phyloP scores from a whole-genome alignment of 495 filamentous ascomycete genomes.

The Sabuloglossum arenarium region DNA sequence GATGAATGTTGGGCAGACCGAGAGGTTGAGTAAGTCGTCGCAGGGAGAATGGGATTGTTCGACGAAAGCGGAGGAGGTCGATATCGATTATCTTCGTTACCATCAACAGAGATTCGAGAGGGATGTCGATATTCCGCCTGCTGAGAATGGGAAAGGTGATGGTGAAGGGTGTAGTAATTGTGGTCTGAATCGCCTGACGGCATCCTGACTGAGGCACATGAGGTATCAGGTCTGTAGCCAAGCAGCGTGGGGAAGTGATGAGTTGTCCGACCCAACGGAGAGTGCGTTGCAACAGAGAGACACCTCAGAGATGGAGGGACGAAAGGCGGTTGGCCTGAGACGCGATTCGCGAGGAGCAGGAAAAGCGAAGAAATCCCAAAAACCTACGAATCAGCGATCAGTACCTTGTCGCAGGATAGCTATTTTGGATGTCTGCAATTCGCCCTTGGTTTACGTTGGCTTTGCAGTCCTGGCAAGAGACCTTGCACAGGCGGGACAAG shows the following conservation, averaged over 20 bases:
- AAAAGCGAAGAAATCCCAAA: neutral
- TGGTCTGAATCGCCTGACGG: constrained; percentile 10
- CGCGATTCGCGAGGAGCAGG: neutral
- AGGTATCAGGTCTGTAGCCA: constrained; percentile 7
- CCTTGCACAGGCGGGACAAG: neutral
- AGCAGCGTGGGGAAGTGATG: neutral
- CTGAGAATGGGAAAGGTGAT: neutral
- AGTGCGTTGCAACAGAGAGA: neutral
- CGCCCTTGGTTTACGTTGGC: neutral
- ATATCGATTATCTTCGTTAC: constrained; percentile 2
- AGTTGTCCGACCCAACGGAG: constrained; percentile 1
- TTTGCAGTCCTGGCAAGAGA: neutral
- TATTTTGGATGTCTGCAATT: neutral
- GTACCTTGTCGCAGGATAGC: neutral
- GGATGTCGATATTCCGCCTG: neutral
- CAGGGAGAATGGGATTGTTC: neutral
- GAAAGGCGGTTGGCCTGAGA: constrained; percentile 1
- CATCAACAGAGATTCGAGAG: constrained; percentile 4
- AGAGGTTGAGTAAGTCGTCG: neutral
- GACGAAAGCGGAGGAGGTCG: neutral
- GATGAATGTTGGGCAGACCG: neutral
- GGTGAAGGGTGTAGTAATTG: constrained; percentile 6
- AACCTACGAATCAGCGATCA: neutral
- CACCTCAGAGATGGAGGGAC: constrained; percentile 1
- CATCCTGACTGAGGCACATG: constrained; percentile 8